Base-by-base conservation (phyloP, 2,329 filamentous ascomycete species). In the Talaromyces sp. region DNA sequence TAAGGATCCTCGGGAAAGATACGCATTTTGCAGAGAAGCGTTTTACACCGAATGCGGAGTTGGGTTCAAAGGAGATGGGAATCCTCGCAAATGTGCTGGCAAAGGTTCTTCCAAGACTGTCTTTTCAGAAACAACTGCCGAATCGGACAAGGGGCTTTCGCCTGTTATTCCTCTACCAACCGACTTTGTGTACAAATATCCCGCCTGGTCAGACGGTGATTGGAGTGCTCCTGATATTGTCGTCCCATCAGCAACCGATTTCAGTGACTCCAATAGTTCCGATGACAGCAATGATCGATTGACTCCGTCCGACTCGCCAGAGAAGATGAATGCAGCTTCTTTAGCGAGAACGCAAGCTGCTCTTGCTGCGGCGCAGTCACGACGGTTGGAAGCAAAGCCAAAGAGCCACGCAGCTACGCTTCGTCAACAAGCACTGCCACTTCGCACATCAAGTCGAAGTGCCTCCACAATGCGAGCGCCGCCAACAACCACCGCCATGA, bases 341-440 rank as follows among this genome's bases (percentile, higher is more conserved):
- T 65, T 73, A 3, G 73, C 75, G 6, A 71, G 77, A 41, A 79
- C 78, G 3, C 77, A 79, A 66, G 72, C 73, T 9, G 78, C 78
- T 2, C 71, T 80, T 24, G 74, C 70, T n/a, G 77, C 76, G 47
- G 78, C 77, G 19, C 78, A 80, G 37, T 72, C 78, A 54, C 74
- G 77, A 16, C 74, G 75, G n/a, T 71, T 75, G 64, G 78, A 78
- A 45, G 66, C 64, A 9, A 67, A 71, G 43, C 70, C 75, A 0
- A 78, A 79, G 62, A 83, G 79, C 57, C 81, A 82, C 68, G 81
- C 81, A 2, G 81, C 81, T 7, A 77, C 78, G 3, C 76, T 83
- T 66, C 76, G 81, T 59, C 80, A 82, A 67, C 79, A 81, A 67
- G 79, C 79, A 41, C 65, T 78, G 9, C 73, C 74, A n/a, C 71